phyloP scores from a whole-genome alignment of 208 protist species.

The Borovskyia barvae region DNA sequence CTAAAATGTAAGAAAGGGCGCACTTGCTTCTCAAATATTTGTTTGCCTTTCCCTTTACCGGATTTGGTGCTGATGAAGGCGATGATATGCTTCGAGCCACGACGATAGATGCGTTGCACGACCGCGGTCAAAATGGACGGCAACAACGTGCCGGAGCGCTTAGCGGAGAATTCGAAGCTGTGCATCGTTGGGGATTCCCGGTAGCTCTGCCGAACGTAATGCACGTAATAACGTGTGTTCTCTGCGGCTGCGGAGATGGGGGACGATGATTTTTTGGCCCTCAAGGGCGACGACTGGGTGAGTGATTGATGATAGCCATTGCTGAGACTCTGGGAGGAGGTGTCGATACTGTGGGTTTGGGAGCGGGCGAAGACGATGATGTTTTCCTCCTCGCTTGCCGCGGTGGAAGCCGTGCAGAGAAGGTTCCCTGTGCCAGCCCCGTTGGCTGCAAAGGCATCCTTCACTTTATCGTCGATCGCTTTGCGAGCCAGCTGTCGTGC shows the following conservation, averaged over 20 bases:
- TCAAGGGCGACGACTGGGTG: constrained; percentile 2
- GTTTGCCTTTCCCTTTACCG: constrained; percentile 58
- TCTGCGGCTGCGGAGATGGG: background rate
- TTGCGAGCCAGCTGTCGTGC: constrained; percentile 33
- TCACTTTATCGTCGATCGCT: constrained; percentile 30
- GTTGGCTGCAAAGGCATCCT: constrained; percentile 20
- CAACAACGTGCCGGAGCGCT: constrained; percentile 16
- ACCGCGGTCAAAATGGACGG: constrained; percentile 26
- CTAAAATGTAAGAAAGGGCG: constrained; percentile 70
- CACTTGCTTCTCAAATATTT: constrained; percentile 54
- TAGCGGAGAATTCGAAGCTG: constrained; percentile 48
- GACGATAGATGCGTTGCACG: constrained; percentile 48
- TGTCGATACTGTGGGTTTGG: constrained; percentile 32
- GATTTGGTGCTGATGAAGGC: constrained; percentile 81
- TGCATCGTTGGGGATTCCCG: constrained; percentile 35
- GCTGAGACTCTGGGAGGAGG: constrained; percentile 3
- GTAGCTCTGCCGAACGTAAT: constrained; percentile 43
- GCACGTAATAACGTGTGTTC: constrained; percentile 41
- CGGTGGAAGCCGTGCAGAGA: constrained; percentile 17
- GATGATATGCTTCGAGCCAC: constrained; percentile 54
- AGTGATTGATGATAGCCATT: background rate
- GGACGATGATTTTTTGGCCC: background rate
- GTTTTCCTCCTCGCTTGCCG: constrained; percentile 7
- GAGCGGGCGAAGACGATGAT: constrained; percentile 35
- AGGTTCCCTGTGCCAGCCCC: background rate